phyloP scores from a whole-genome alignment of 2,329 filamentous ascomycete genomes.

The Alternaria sp. region DNA sequence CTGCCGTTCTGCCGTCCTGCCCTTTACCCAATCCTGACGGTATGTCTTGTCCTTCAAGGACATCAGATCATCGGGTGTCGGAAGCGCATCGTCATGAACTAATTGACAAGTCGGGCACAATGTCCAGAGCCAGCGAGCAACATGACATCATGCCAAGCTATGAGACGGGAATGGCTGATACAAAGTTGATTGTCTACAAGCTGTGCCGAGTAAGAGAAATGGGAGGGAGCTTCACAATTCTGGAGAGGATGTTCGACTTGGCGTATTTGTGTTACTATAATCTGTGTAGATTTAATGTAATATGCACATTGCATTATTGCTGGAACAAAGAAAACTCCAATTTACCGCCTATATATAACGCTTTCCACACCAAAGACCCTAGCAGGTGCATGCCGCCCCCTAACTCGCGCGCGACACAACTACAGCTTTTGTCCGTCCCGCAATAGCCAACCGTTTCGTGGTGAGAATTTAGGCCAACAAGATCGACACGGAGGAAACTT shows the following conservation, averaged over 20 bases:
- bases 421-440: background rate
- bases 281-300: background rate
- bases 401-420: background rate
- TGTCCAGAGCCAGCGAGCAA: background rate
- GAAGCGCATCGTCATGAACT: background rate
- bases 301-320: slow-evolving; percentile 4
- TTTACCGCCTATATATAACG: background rate
- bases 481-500: background rate
- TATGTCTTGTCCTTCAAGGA: background rate
- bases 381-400: background rate
- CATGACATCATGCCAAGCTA: background rate
- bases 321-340: background rate
- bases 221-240: background rate
- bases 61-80: background rate
- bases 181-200: background rate
- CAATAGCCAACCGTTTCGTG: background rate
- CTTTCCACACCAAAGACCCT: background rate
- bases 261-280: slow-evolving; percentile 4
- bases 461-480: background rate
- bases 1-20: background rate
- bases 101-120: background rate
- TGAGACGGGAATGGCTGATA: background rate
- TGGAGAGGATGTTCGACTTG: background rate
- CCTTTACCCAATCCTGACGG: background rate
- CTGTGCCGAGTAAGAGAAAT: background rate